Percentiles rank a stretch among this genome's conserved stretches.
Evolutionary conservation across 139 green algal genomes (phyloP).

Genomic region (Chlamydomonas incerta): DNA sequence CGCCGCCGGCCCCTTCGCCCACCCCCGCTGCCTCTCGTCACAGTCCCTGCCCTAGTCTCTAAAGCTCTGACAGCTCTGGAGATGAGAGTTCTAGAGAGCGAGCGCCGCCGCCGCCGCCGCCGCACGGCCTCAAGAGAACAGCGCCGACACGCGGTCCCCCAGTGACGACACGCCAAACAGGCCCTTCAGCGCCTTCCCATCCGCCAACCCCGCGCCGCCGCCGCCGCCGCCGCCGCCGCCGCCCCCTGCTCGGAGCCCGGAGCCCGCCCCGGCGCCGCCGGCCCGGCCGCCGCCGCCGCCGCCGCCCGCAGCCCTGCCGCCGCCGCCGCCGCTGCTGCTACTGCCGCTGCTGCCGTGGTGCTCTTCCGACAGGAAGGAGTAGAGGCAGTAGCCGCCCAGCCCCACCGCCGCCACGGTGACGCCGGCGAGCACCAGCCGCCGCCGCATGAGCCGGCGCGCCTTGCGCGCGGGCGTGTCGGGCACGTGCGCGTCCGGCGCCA

Average conservation of each 20-base stretch:
- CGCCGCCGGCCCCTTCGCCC: no score
- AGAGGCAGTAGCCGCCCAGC: constrained; percentile 17
- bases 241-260: background rate
- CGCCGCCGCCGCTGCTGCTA: background rate
- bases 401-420: background rate
- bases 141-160: background rate
- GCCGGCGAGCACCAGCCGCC: background rate
- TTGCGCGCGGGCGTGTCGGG: constrained; percentile 54
- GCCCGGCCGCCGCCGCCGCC: background rate
- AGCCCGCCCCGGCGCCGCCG: background rate
- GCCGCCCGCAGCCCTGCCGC: background rate
- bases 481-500: constrained; percentile 35
- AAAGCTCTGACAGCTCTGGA: no score
- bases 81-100: no score
- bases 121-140: background rate
- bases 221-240: background rate
- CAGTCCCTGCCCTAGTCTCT: no score
- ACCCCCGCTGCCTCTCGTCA: no score
- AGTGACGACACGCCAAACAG: background rate
- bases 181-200: background rate
- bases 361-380: background rate
- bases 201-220: background rate
- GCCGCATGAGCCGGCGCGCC: constrained; percentile 36
- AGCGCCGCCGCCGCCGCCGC: no score
- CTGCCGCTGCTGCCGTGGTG: background rate